Base-by-base conservation (phyloP, 805 yeast species). In the Candida ulmi region DNA sequence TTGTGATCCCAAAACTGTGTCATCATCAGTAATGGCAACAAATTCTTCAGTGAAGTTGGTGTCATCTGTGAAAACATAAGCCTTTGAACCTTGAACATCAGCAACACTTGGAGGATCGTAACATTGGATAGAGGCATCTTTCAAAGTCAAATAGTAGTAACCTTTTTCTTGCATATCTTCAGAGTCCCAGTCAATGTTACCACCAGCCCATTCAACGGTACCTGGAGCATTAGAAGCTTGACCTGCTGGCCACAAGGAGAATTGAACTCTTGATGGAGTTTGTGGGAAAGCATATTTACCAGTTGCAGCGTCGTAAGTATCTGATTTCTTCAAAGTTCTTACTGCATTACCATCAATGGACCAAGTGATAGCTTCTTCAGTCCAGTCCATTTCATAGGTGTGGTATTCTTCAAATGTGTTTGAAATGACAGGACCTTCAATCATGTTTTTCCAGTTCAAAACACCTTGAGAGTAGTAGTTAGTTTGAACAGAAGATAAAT, bases 171-270 rank as follows among this genome's bases (percentile, higher is more conserved):
- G 54, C 42, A 88, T 74, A 61, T 88, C 96, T 4, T 69, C 57
- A 13, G 90, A 73, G 59, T 82, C 62, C 97, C 97, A 90, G 66
- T 86, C 69, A 45, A 90, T 78, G 25, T 46, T 68, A 65, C 97
- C 97, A 64, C 96, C 96, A 29, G 95, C 85, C 90, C 90, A 88
- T 41, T 70, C 82, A 45, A 75, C 68, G 12, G 88, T 82, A 68
- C 90, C 90, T 21, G 52, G 47, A 17, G 73, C 75, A 52, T 71
- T 72, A 25, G 68, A 45, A 44, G 64, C 70, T 19, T 13, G 26
- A 60, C 88, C 90, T 65, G 76, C 90, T 3, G 91, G 88, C 91
- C 91, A 83, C 41, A 83, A 57, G 4, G 90, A 83, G 38, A 82
- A 60, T 57, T 83, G 87, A 35, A 88, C 64, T 55, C 83, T 69